phyloP scores from a whole-genome alignment of 306 rosid genomes.

The Malus fusca region DNA sequence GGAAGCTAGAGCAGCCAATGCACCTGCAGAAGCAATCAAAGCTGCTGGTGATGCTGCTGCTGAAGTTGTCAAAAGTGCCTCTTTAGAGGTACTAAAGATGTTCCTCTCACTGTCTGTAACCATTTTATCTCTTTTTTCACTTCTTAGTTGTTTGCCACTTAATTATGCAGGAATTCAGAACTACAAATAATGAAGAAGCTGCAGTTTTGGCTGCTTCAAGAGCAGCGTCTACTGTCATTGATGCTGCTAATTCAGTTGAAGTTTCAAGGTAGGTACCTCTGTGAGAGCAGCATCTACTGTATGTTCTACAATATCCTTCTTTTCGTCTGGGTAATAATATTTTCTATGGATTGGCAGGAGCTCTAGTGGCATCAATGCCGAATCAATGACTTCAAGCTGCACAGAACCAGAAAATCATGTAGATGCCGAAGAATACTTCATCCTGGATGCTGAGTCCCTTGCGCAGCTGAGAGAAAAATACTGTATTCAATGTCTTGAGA shows the following conservation, averaged over 20 bases:
- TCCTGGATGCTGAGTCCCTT: constrained; percentile 63
- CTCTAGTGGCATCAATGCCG: constrained; percentile 29
- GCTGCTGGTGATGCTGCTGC: constrained; percentile 98
- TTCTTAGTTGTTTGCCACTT: constrained; percentile 10
- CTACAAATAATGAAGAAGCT: constrained; percentile 62
- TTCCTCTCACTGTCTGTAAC: neutral
- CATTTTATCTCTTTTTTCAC: neutral
- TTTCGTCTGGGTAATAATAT: neutral
- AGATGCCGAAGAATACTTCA: constrained; percentile 67
- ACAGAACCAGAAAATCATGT: constrained; percentile 43
- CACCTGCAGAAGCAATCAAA: constrained; percentile 88
- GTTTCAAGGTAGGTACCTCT: constrained; percentile 55
- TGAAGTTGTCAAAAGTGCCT: constrained; percentile 88
- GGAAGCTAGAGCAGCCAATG: constrained; percentile 88
- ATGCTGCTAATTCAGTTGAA: constrained; percentile 84
- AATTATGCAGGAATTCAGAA: constrained; percentile 57
- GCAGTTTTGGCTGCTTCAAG: constrained; percentile 86
- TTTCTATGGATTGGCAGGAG: constrained; percentile 48
- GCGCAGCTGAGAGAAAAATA: constrained; percentile 78
- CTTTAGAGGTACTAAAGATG: constrained; percentile 59
- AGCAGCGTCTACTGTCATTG: constrained; percentile 85
- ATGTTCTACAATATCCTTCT: neutral
- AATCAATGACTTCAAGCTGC: constrained; percentile 28
- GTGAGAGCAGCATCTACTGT: neutral
- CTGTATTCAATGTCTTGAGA: constrained; percentile 92